Evolutionary conservation across 2,329 filamentous ascomycete genomes (phyloP).

Genomic region (Albifimbria verrucaria): DNA sequence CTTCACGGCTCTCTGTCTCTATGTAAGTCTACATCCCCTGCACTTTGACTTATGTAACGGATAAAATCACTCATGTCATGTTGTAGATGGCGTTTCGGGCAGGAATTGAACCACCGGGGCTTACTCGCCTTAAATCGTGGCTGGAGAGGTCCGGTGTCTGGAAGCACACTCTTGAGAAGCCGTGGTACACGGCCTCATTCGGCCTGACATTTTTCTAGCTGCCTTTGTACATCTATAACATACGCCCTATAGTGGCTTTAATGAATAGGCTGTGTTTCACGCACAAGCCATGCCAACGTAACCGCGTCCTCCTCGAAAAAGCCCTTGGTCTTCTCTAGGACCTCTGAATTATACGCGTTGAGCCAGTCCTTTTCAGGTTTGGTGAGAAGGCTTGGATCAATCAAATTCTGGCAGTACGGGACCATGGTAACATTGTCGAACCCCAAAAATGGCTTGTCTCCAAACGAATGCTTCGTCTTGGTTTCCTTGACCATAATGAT

Average conservation of each 20-base stretch:
- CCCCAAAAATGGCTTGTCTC: constrained; percentile 88
- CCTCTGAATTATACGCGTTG: constrained; percentile 78
- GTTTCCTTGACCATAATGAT: constrained; percentile 86
- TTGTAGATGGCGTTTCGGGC: constrained; percentile 39
- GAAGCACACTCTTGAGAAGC: constrained; percentile 52
- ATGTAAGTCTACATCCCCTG: constrained; percentile 42
- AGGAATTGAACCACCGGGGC: constrained; percentile 36
- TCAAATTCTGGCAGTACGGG: constrained; percentile 86
- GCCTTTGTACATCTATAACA: constrained; percentile 42
- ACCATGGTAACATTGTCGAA: constrained; percentile 99
- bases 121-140: constrained; percentile 33
- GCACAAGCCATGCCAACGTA: constrained; percentile 76
- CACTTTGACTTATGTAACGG: neutral
- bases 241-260: constrained; percentile 20
- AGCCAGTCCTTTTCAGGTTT: constrained; percentile 78
- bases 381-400: constrained; percentile 71
- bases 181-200: constrained; percentile 67
- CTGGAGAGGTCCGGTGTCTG: constrained; percentile 37
- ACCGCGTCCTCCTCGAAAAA: constrained; percentile 72
- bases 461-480: constrained; percentile 83
- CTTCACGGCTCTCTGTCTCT: constrained; percentile 58
- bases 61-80: constrained; percentile 9
- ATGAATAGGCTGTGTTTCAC: constrained; percentile 70
- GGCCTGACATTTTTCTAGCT: constrained; percentile 69
- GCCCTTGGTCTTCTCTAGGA: constrained; percentile 74